These are phyloP conservation scores for Leccinum barrowsii DNA, from an alignment of 768 basidiomycete species.

Conservation along the genomic window DNA sequence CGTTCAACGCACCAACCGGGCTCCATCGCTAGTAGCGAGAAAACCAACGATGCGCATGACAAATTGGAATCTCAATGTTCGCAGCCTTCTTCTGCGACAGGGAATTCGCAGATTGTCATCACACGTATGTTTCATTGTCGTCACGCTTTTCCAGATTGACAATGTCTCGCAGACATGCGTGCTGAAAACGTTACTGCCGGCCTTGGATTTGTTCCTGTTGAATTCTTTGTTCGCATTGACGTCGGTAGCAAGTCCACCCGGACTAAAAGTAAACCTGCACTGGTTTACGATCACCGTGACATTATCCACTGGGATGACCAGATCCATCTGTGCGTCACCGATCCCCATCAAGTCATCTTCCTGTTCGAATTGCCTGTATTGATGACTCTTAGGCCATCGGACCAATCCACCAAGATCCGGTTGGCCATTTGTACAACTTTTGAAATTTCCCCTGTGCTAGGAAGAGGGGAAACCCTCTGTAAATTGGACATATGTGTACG, in stretches of 20 bases:
- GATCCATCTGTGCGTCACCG: neutral
- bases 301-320: slow-evolving; percentile 13
- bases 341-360: neutral
- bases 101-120: neutral
- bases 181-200: slow-evolving; percentile 4
- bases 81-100: neutral
- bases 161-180: slow-evolving; percentile 5
- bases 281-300: neutral
- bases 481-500: neutral
- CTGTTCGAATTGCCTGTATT: neutral
- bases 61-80: neutral
- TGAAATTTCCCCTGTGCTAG: neutral
- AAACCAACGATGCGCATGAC: neutral
- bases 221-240: slow-evolving; percentile 13
- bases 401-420: neutral
- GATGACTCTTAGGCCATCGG: neutral
- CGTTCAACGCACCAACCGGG: neutral
- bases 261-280: slow-evolving; percentile 4
- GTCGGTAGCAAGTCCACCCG: neutral
- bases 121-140: neutral
- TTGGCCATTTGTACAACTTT: neutral
- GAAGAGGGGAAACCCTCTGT: neutral
- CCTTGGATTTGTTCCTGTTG: slow-evolving; percentile 13
- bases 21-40: neutral
- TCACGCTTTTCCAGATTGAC: neutral